Evolutionary conservation across 306 rosid species (phyloP), one percentile per base, ranked within the genome.

Genomic region (Corylus heterophylla): DNA sequence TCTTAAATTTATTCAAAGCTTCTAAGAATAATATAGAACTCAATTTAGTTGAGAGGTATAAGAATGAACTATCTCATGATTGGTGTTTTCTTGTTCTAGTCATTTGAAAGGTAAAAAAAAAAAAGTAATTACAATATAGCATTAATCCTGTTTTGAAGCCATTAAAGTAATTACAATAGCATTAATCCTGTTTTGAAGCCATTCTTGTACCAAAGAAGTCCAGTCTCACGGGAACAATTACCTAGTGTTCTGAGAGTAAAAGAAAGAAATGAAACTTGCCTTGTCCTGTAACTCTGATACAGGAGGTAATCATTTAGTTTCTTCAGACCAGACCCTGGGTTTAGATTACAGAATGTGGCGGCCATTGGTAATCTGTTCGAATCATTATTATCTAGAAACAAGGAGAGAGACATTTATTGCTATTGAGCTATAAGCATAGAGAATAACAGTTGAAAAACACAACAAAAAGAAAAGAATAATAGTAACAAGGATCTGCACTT

Each of bases 331-430:
- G 77, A 78, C 35, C 69, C 74, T 10, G 66, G 75, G 44, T 69
- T 78, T 73, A 86, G 76, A 86, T 71, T 83, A 45, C 88, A 89
- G 68, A 78, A 81, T 7, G 84, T 49, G 51, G 79, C 76, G 42
- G 90, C 88, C 96, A 91, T 91, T 66, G 16, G 59, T 13, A 9
- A 66, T 55, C 55, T 62, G 7, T 75, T 71, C 42, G 16, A 20
- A 22, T 42, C 31, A 42, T 1, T 42, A 42, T 5, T 18, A 22
- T 67, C 72, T n/a, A 67, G 50, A 67, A 67, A 39, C 51, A 67
- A 67, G 72, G 50, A 67, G 72, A 39, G 45, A 18, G 44, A n/a
- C 72, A 31, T 42, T 35, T 67, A 67, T 17, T 42, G 8, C 51
- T 44, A 39, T 18, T 68, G 50, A 16, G 70, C 47, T 35, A 31